Evolutionary conservation across 306 rosid species (phyloP).

Genomic region (Prunus salicina): DNA sequence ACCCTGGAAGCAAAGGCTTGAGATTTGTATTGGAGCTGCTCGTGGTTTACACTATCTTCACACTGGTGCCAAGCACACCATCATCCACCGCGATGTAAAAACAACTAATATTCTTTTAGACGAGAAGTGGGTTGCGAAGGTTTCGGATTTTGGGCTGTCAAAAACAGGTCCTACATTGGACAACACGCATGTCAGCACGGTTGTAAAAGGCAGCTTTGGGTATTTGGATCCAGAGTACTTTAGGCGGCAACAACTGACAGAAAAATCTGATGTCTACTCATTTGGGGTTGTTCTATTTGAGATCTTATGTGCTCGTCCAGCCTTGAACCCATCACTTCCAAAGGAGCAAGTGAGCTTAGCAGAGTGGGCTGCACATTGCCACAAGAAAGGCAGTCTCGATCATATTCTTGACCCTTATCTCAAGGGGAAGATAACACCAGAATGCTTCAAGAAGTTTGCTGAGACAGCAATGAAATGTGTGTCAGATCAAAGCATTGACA

Average conservation of each 20-base stretch:
- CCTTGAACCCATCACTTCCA: constrained; percentile 82
- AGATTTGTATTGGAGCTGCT: constrained; percentile 97
- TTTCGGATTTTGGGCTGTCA: constrained; percentile 95
- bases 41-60: constrained; percentile 97
- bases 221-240: constrained; percentile 99
- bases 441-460: constrained; percentile 89
- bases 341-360: constrained; percentile 99
- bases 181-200: constrained; percentile 96
- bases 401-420: constrained; percentile 76
- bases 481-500: constrained; percentile 86
- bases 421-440: constrained; percentile 88
- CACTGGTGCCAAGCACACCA: constrained; percentile 96
- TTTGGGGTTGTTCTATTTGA: constrained; percentile 97
- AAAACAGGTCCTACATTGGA: constrained; percentile 98
- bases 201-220: constrained; percentile 97
- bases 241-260: constrained; percentile 95
- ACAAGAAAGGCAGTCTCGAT: constrained; percentile 87
- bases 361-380: constrained; percentile 96
- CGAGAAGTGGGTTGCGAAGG: constrained; percentile 99
- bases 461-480: constrained; percentile 99
- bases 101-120: constrained; percentile 95
- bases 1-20: constrained; percentile 99
- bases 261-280: constrained; percentile 97
- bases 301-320: constrained; percentile 94
- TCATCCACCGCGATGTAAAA: constrained; percentile 96